These are phyloP conservation scores for Ceratopteris richardii DNA, from an alignment of 75 land plant species.

Conservation along the genomic window DNA sequence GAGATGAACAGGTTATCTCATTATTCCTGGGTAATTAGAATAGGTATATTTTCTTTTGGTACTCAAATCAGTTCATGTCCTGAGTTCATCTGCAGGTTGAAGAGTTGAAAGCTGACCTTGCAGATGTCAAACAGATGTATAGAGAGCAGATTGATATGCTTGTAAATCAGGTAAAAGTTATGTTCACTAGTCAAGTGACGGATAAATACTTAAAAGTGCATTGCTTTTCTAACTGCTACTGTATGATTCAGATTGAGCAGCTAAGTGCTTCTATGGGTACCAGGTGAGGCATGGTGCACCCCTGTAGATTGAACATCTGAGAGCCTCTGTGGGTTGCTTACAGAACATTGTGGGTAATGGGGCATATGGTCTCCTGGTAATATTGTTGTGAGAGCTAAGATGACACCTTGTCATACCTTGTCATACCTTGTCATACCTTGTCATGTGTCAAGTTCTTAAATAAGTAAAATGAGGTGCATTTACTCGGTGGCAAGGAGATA, in stretches of 20 bases:
- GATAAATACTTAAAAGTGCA: not conserved
- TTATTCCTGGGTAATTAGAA: no score
- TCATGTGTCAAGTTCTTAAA: no score
- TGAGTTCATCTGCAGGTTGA: conserved; percentile 58
- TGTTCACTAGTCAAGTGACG: not conserved
- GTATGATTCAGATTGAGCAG: conserved; percentile 32
- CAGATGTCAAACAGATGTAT: conserved; percentile 97
- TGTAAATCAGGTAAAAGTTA: conserved; percentile 69
- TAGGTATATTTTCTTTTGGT: not conserved
- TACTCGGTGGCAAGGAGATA: no score
- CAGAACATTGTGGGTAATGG: no score
- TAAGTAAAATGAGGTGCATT: no score
- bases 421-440: no score
- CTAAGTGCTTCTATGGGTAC: conserved; percentile 30
- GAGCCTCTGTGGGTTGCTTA: no score
- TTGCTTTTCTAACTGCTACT: not conserved
- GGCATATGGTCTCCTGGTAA: no score
- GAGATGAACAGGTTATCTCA: conserved; percentile 99
- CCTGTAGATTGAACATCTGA: no score
- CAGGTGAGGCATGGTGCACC: not conserved
- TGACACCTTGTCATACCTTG: no score
- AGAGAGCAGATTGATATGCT: conserved; percentile 94
- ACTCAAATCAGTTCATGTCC: not conserved
- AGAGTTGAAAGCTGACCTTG: conserved; percentile 83
- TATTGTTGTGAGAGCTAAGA: no score